A percentile compares a stretch with the other conserved stretches of the same genome.
Conservation (phyloP, 352 stramenopile species). For the Phytophthora pseudosyringae region DNA sequence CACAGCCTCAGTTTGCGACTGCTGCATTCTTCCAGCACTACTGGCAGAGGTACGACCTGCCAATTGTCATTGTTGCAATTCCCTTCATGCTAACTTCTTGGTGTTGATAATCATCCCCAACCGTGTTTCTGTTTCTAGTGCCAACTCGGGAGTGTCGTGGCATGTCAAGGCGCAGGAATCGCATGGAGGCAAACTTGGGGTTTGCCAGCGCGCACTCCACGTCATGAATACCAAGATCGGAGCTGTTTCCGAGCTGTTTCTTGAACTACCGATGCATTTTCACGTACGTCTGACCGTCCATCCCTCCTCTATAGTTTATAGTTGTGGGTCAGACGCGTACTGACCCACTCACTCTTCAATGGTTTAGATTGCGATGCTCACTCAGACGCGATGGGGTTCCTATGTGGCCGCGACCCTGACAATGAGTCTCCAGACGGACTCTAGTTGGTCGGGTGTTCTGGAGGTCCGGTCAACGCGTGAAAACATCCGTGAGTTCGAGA, state of each 20-base stretch:
- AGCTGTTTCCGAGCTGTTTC: constrained; percentile 49
- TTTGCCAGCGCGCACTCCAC: constrained; percentile 49
- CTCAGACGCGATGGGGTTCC: constrained; percentile 72
- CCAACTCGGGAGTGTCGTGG: constrained; percentile 17
- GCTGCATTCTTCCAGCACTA: constrained; percentile 52
- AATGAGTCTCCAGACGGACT: constrained; percentile 32
- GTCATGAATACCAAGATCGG: constrained; percentile 36
- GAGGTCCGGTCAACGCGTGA: constrained; percentile 61
- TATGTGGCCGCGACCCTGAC: constrained; percentile 56
- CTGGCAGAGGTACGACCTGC: constrained; percentile 54
- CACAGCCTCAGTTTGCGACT: constrained; percentile 39
- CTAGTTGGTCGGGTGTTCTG: constrained; percentile 44
- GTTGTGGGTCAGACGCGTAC: not conserved
- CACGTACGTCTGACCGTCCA: constrained; percentile 44
- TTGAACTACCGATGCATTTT: constrained; percentile 66
- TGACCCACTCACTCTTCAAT: not conserved
- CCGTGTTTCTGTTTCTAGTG: constrained; percentile 14
- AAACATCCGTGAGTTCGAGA: constrained; percentile 53
- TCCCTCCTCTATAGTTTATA: not conserved
- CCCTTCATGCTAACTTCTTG: constrained; percentile 6
- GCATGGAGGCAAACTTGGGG: constrained; percentile 31
- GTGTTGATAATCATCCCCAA: not conserved
- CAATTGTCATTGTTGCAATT: not conserved
- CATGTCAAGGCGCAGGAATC: constrained; percentile 16
- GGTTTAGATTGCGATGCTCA: constrained; percentile 58